phyloP scores from a whole-genome alignment of 139 green algal genomes.

The Astrephomene gubernaculifera region DNA sequence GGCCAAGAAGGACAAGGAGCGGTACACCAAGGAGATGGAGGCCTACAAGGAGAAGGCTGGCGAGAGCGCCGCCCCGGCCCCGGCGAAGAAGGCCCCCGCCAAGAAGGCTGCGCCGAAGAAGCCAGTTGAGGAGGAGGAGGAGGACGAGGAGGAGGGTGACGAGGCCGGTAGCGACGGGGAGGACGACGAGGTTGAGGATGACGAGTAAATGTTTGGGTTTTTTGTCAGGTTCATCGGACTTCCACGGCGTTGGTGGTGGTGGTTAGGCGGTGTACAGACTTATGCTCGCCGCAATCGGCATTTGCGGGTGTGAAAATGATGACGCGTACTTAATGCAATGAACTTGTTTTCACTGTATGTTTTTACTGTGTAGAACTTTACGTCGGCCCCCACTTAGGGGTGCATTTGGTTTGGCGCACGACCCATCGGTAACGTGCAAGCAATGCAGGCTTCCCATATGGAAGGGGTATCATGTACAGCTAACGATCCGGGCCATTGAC shows the following conservation, averaged over 20 bases:
- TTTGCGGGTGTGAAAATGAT: no score
- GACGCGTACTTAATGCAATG: no score
- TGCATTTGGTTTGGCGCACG: no score
- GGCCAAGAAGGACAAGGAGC: constrained; percentile 64
- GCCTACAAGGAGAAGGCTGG: constrained; percentile 65
- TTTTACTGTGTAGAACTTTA: no score
- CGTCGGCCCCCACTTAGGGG: no score
- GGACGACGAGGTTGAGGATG: constrained; percentile 4
- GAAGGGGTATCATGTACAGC: not conserved
- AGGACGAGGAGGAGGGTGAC: not conserved
- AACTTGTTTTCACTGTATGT: no score
- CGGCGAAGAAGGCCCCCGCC: not conserved
- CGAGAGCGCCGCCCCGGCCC: not conserved
- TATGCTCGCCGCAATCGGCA: no score
- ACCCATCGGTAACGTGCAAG: no score
- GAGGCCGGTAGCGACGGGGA: not conserved
- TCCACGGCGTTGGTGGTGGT: no score
- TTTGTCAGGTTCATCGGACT: not conserved
- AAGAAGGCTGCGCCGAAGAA: not conserved
- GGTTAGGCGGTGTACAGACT: no score
- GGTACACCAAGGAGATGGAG: constrained; percentile 74
- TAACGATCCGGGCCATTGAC: no score
- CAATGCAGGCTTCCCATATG: no score
- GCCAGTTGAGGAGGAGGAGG: not conserved
- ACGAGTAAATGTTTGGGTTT: constrained; percentile 3